phyloP scores from a whole-genome alignment of 140 eudicot species.

The Senecio squalidus region DNA sequence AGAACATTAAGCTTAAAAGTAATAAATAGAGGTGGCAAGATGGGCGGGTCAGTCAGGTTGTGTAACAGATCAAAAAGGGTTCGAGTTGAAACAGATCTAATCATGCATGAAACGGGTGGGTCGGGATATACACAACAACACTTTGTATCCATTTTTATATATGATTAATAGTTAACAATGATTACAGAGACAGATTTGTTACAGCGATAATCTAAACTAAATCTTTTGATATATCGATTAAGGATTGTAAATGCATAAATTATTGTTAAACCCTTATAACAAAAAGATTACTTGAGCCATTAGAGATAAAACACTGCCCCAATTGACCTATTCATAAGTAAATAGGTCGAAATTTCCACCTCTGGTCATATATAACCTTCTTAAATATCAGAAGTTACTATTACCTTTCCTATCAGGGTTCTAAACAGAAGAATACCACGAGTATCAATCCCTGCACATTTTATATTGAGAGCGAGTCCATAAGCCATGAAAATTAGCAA shows the following conservation, averaged over 20 bases:
- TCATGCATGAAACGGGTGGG: neutral
- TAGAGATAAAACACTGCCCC: neutral
- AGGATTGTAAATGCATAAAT: neutral
- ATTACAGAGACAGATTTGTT: neutral
- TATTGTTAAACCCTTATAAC: neutral
- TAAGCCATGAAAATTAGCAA: neutral
- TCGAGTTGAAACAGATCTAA: neutral
- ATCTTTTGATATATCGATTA: neutral
- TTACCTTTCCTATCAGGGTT: slow-evolving; percentile 92
- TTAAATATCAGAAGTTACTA: neutral
- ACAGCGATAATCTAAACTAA: neutral
- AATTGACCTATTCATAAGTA: neutral
- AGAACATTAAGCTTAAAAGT: neutral
- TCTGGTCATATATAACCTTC: neutral
- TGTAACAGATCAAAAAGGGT: neutral
- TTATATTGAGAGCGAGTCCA: neutral
- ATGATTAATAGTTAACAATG: neutral
- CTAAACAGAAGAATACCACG: slow-evolving; percentile 95
- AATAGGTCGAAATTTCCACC: neutral
- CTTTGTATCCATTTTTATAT: neutral
- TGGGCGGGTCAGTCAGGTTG: neutral
- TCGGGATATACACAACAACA: neutral
- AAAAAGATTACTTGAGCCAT: neutral
- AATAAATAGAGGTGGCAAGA: neutral
- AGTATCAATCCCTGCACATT: slow-evolving; percentile 77